Evolutionary conservation across 106 monocot species (phyloP).

Genomic region (Platanthera guangdongensis): DNA sequence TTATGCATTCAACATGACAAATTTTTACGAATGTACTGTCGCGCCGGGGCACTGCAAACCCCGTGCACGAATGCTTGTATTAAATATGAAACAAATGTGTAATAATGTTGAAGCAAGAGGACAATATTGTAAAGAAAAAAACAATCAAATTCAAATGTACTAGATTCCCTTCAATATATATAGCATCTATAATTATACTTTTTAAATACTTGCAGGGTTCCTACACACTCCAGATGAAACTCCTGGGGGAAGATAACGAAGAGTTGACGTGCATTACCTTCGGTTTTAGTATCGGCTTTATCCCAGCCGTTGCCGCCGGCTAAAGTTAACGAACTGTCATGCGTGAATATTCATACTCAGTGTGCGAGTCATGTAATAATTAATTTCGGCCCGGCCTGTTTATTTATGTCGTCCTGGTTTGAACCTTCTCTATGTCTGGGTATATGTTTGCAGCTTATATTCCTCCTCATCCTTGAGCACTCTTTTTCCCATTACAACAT

Average conservation of each 20-base stretch:
- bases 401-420: neutral
- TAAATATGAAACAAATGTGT: too few species aligned
- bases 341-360: neutral
- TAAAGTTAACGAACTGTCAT: slow-evolving; percentile 3
- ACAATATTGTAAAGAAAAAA: too few species aligned
- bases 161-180: too few species aligned
- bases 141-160: too few species aligned
- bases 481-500: too few species aligned
- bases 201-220: slow-evolving; percentile 29
- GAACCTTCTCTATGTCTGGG: neutral
- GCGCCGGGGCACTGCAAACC: too few species aligned
- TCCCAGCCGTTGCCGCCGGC: slow-evolving; percentile 16
- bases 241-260: slow-evolving; percentile 28
- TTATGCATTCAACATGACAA: too few species aligned
- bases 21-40: too few species aligned
- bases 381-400: neutral
- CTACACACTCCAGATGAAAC: slow-evolving; percentile 50
- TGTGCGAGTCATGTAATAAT: neutral
- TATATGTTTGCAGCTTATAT: neutral
- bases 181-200: too few species aligned
- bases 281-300: slow-evolving; percentile 37
- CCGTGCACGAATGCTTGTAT: too few species aligned
- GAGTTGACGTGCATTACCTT: slow-evolving; percentile 44
- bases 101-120: too few species aligned
- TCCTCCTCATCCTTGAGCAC: neutral